Conservation (phyloP, 2,329 filamentous ascomycete species). For the Pestalotiopsis sp. region DNA sequence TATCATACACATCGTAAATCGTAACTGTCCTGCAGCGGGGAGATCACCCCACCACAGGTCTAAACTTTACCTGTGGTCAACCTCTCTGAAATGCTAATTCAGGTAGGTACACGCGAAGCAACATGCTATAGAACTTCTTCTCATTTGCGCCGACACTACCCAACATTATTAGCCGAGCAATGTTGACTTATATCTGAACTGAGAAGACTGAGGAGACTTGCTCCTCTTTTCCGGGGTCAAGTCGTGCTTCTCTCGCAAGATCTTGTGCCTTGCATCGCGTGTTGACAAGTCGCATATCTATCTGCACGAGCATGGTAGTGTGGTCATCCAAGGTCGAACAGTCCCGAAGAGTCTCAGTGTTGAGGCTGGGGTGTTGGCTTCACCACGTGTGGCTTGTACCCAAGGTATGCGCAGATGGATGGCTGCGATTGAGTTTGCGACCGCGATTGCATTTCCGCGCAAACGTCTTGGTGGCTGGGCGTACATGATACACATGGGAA, state of each 20-base stretch:
- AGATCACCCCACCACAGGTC: background rate
- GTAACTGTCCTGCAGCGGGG: background rate
- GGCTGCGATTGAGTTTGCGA: too few species aligned
- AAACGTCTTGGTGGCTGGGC: background rate
- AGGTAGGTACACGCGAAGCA: background rate
- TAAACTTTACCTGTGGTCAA: background rate
- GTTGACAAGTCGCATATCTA: too few species aligned
- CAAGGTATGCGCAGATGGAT: too few species aligned
- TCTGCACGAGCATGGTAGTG: too few species aligned
- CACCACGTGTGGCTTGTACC: too few species aligned
- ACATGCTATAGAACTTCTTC: background rate
- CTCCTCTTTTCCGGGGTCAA: too few species aligned
- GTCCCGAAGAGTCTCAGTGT: too few species aligned
- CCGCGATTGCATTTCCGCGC: too few species aligned
- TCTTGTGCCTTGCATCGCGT: background rate
- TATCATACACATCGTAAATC: background rate
- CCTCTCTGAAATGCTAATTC: background rate
- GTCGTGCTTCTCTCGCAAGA: background rate
- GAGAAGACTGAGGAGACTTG: too few species aligned
- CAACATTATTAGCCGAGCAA: background rate
- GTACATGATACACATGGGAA: background rate
- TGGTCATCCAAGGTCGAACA: too few species aligned
- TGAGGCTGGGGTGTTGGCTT: too few species aligned
- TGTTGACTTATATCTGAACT: background rate
- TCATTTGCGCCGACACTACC: background rate